These are phyloP conservation scores for Globisporangium abappressorium DNA, from an alignment of 352 stramenopile genomes.

Conservation along the genomic window DNA sequence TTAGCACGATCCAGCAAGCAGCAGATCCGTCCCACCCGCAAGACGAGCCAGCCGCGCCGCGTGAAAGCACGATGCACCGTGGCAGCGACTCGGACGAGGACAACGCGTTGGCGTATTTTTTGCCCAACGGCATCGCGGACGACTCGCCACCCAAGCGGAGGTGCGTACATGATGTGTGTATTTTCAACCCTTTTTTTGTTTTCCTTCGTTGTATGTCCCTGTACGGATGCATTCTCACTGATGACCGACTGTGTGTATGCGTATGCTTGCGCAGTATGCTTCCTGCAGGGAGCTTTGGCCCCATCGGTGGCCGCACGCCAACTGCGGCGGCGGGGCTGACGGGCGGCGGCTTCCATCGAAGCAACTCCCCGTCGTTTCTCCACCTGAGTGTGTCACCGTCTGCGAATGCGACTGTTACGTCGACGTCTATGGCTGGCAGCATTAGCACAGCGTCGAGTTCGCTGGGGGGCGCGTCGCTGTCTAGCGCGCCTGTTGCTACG, in stretches of 20 bases:
- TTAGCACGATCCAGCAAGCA: not conserved
- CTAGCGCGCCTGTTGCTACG: not conserved
- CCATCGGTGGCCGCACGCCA: slow-evolving; percentile 34
- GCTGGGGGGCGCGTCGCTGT: not conserved
- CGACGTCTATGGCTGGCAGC: not conserved
- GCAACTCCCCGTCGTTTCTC: slow-evolving; percentile 17
- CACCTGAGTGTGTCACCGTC: slow-evolving; percentile 2
- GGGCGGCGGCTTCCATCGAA: slow-evolving; percentile 14
- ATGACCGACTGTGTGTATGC: not conserved
- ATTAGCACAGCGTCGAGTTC: slow-evolving; percentile 7
- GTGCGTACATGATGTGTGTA: slow-evolving; percentile 22
- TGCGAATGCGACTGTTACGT: not conserved
- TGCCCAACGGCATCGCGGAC: slow-evolving; percentile 81
- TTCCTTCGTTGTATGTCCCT: not conserved
- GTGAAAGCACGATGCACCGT: slow-evolving; percentile 9
- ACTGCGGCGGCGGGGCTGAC: slow-evolving; percentile 5
- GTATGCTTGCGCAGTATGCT: slow-evolving; percentile 7
- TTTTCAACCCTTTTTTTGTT: not conserved
- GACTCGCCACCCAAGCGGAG: slow-evolving; percentile 74
- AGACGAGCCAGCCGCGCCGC: not conserved
- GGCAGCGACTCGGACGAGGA: slow-evolving; percentile 57
- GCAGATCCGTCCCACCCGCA: not conserved
- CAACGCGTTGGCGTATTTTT: slow-evolving; percentile 71
- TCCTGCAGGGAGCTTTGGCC: slow-evolving; percentile 36
- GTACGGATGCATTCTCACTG: not conserved